Percentiles rank a stretch among this genome's conserved stretches.
These are phyloP conservation scores for Wallacemonas sp. DNA, from an alignment of 208 protist species.

Conservation along the genomic window DNA sequence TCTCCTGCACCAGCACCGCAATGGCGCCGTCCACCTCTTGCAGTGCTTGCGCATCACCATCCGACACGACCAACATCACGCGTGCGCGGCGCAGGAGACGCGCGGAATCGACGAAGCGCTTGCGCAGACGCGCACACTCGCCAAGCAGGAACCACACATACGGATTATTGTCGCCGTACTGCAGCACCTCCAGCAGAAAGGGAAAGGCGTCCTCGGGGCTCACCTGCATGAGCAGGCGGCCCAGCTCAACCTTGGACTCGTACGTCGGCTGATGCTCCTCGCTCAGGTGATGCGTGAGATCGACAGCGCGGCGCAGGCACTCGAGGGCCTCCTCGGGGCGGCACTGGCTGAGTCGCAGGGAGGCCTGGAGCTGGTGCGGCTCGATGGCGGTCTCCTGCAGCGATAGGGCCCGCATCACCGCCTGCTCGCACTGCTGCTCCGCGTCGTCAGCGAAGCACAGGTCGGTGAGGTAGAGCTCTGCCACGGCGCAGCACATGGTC, in stretches of 20 bases:
- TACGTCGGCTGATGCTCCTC: conserved; percentile 91
- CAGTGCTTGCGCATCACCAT: conserved; percentile 55
- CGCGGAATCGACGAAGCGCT: conserved; percentile 73
- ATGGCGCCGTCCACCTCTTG: conserved; percentile 82
- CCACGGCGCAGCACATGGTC: conserved; percentile 85
- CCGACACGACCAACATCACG: conserved; percentile 79
- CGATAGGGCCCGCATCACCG: conserved; percentile 50
- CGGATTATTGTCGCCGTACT: conserved; percentile 89
- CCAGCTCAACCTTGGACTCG: conserved; percentile 90
- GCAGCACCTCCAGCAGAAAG: conserved; percentile 86
- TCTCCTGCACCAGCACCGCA: conserved; percentile 75
- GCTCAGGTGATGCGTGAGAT: conserved; percentile 76
- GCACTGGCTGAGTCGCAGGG: conserved; percentile 78
- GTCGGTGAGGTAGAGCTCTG: conserved; percentile 91
- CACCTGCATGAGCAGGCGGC: conserved; percentile 89
- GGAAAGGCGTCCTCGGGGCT: conserved; percentile 70
- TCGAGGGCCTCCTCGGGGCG: conserved; percentile 64
- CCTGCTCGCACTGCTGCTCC: conserved; percentile 80
- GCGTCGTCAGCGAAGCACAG: conserved; percentile 84
- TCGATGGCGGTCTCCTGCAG: conserved; percentile 64
- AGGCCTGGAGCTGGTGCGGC: conserved; percentile 83
- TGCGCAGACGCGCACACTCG: conserved; percentile 78
- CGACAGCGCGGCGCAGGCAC: conserved; percentile 69
- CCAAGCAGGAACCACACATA: conserved; percentile 94
- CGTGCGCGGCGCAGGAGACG: conserved; percentile 80